Evolutionary conservation across 2,329 filamentous ascomycete genomes (phyloP).

Genomic region (Akanthomyces dipterigenus): DNA sequence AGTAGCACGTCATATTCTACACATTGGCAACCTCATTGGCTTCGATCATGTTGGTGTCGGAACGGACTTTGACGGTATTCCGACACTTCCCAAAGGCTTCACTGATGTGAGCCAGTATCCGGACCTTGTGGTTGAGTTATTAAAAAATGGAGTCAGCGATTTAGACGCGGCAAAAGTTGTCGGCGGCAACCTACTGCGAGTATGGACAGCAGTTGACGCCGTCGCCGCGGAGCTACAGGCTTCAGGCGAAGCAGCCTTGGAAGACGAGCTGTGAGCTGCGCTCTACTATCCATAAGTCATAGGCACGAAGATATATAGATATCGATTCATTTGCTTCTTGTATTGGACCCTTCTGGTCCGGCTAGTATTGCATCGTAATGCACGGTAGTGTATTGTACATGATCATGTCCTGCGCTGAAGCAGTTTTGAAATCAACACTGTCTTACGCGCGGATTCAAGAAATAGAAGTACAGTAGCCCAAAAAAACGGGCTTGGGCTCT

Average conservation of each 20-base stretch:
- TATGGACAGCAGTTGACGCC: conserved; percentile 73
- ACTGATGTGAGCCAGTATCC: conserved; percentile 84
- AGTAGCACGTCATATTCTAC: conserved; percentile 70
- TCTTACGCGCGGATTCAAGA: not conserved
- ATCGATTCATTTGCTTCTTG: not conserved
- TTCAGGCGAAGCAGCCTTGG: conserved; percentile 43
- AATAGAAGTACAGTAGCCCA: conserved; percentile 5
- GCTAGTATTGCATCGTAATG: not conserved
- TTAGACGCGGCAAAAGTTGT: conserved; percentile 67
- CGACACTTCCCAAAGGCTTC: conserved; percentile 59
- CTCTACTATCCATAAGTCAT: not conserved
- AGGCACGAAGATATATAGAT: not conserved
- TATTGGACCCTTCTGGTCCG: not conserved
- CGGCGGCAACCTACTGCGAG: conserved; percentile 74
- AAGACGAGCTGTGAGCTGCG: conserved; percentile 39
- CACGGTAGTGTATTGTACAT: conserved; percentile 9
- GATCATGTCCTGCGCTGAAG: not conserved
- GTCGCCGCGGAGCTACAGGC: conserved; percentile 62
- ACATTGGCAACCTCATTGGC: conserved; percentile 78
- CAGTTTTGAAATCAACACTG: not conserved
- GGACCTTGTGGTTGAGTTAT: conserved; percentile 65
- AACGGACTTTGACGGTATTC: conserved; percentile 81
- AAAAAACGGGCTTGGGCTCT: not conserved
- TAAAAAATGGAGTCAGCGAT: conserved; percentile 68
- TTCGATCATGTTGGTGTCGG: conserved; percentile 85